Conservation (phyloP, 225 moss, liverwort and hornwort genomes). For the Thuidium tamariscinum region DNA sequence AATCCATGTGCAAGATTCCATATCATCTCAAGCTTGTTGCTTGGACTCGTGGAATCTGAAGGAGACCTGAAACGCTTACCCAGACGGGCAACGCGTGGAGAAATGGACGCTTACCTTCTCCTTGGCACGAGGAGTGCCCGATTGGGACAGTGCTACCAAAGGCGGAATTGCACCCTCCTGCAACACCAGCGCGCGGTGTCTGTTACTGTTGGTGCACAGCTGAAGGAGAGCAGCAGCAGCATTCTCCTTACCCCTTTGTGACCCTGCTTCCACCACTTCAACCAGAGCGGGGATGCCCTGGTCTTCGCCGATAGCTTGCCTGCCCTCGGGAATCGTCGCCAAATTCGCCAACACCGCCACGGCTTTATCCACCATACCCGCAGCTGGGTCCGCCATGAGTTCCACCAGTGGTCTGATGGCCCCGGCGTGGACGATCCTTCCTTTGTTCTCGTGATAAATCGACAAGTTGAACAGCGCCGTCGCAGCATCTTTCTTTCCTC, state of each 20-base stretch:
- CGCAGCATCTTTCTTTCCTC: slow-evolving; percentile 95
- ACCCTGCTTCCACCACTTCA: slow-evolving; percentile 53
- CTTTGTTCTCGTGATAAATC: slow-evolving; percentile 89
- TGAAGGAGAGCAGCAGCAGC: slow-evolving; percentile 44
- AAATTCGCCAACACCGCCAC: slow-evolving; percentile 91
- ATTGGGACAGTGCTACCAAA: slow-evolving; percentile 83
- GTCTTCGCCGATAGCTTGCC: slow-evolving; percentile 42
- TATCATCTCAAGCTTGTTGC: background rate
- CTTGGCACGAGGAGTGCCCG: slow-evolving; percentile 94
- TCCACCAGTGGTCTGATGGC: slow-evolving; percentile 93
- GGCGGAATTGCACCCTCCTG: slow-evolving; percentile 98
- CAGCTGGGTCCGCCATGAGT: slow-evolving; percentile 94
- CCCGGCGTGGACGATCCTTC: slow-evolving; percentile 74
- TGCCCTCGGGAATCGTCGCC: slow-evolving; percentile 56
- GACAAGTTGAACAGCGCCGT: slow-evolving; percentile 93
- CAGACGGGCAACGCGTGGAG: background rate
- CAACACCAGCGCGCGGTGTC: slow-evolving; percentile 77
- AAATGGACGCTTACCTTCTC: slow-evolving; percentile 54
- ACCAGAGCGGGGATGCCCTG: slow-evolving; percentile 46
- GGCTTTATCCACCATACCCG: slow-evolving; percentile 98
- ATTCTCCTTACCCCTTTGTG: slow-evolving; percentile 45
- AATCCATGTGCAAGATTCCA: background rate
- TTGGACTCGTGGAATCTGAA: background rate
- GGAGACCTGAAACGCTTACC: background rate
- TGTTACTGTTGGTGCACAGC: slow-evolving; percentile 59